phyloP scores from a whole-genome alignment of 306 rosid genomes.

The Senna siamea region DNA sequence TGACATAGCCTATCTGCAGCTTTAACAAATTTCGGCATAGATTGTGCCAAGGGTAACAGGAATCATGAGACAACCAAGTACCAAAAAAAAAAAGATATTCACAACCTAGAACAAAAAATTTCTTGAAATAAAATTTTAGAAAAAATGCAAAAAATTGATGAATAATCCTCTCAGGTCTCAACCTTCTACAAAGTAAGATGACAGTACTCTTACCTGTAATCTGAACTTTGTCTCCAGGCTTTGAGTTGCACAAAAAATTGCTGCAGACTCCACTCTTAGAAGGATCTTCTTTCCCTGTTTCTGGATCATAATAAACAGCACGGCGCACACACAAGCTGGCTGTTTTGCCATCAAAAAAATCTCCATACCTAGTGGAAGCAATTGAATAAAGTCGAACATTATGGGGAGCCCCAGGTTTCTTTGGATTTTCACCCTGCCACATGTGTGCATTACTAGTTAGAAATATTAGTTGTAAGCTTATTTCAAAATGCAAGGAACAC shows the following conservation, averaged over 20 bases:
- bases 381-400: slow-evolving; percentile 95
- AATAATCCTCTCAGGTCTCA: neutral
- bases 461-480: slow-evolving; percentile 38
- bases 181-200: slow-evolving; percentile 25
- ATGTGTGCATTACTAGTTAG: slow-evolving; percentile 32
- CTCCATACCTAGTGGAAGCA: slow-evolving; percentile 97
- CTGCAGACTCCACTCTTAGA: slow-evolving; percentile 91
- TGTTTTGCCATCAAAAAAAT: slow-evolving; percentile 84
- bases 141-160: slow-evolving; percentile 7
- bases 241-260: slow-evolving; percentile 82
- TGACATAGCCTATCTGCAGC: too few relatives aligned
- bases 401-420: slow-evolving; percentile 83
- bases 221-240: slow-evolving; percentile 91
- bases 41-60: too few relatives aligned
- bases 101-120: too few relatives aligned
- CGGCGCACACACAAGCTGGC: slow-evolving; percentile 97
- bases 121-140: slow-evolving; percentile 1
- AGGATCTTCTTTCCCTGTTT: slow-evolving; percentile 93
- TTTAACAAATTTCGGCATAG: too few relatives aligned
- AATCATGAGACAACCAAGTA: too few relatives aligned
- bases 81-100: too few relatives aligned
- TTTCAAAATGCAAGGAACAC: slow-evolving; percentile 1
- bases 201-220: slow-evolving; percentile 68
- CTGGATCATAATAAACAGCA: slow-evolving; percentile 91
- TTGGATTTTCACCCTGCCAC: slow-evolving; percentile 93